Evolutionary conservation across 495 filamentous ascomycete genomes (phyloP).

Genomic region (Pyrenopolyporus hunteri): DNA sequence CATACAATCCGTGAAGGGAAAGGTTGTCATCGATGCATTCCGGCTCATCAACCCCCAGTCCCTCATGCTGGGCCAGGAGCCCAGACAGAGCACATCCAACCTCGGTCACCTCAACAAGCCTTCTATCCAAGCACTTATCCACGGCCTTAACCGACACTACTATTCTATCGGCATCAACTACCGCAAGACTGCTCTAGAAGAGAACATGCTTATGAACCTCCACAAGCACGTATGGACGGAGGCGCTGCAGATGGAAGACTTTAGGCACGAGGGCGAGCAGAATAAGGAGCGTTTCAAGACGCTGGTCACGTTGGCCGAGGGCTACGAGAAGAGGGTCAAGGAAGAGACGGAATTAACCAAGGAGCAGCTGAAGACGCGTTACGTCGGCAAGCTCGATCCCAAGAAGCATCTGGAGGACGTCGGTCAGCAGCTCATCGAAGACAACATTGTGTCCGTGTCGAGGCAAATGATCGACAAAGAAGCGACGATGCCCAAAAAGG

Average conservation of each 20-base stretch:
- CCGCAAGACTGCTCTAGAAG: constrained; percentile 94
- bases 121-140: constrained; percentile 98
- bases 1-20: constrained; percentile 98
- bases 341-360: constrained; percentile 97
- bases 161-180: constrained; percentile 99
- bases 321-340: constrained; percentile 98
- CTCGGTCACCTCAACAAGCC: constrained; percentile 98
- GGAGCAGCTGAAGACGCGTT: constrained; percentile 97
- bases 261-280: constrained; percentile 77
- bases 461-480: constrained; percentile 99
- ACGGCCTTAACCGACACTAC: constrained; percentile 97
- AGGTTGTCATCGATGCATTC: constrained; percentile 99
- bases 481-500: constrained; percentile 69
- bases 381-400: constrained; percentile 97
- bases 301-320: constrained; percentile 87
- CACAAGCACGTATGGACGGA: constrained; percentile 99
- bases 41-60: constrained; percentile 98
- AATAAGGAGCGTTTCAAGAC: constrained; percentile 87
- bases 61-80: constrained; percentile 97
- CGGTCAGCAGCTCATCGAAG: constrained; percentile 94
- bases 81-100: constrained; percentile 97
- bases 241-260: constrained; percentile 95
- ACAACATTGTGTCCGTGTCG: constrained; percentile 96
- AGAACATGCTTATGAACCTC: constrained; percentile 99
- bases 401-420: constrained; percentile 99